Evolutionary conservation across 768 basidiomycete genomes (phyloP).

Genomic region (Lactarius sanguifluus): DNA sequence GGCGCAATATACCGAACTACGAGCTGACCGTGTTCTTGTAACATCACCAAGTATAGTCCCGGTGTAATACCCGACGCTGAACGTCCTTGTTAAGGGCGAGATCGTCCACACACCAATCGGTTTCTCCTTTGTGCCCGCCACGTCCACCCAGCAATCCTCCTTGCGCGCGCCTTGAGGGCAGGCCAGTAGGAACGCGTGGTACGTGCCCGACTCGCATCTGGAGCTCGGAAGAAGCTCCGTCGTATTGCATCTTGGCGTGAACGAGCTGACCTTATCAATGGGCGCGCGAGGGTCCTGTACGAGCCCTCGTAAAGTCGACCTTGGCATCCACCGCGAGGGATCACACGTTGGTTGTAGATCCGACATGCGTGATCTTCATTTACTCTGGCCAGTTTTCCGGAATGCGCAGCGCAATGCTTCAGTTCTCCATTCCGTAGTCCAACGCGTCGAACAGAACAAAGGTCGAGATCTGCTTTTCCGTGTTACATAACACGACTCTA

Average conservation of each 20-base stretch:
- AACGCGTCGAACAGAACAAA: slow-evolving; percentile 16
- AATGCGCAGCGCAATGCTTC: slow-evolving; percentile 5
- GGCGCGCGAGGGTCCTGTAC: neutral
- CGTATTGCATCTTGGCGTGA: slow-evolving; percentile 10
- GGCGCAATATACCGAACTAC: too few species aligned
- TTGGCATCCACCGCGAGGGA: neutral
- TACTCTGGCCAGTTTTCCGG: neutral
- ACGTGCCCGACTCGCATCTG: slow-evolving; percentile 1
- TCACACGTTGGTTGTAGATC: neutral
- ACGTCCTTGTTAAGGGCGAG: neutral
- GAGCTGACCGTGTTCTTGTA: too few species aligned
- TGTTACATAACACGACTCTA: neutral
- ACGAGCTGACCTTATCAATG: neutral
- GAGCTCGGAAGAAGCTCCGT: slow-evolving; percentile 1
- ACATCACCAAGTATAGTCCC: too few species aligned
- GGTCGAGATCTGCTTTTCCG: neutral
- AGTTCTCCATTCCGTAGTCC: slow-evolving; percentile 17
- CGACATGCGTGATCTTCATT: slow-evolving; percentile 11
- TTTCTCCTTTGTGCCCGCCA: slow-evolving; percentile 2
- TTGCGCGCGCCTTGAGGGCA: neutral
- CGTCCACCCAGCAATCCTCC: slow-evolving; percentile 15
- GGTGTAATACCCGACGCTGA: neutral
- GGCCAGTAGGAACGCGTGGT: neutral
- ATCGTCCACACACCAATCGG: neutral
- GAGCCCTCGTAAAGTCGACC: neutral